Evolutionary conservation across 192 early-diverging fungal genomes (phyloP).

Genomic region (Lobosporangium transversale): DNA sequence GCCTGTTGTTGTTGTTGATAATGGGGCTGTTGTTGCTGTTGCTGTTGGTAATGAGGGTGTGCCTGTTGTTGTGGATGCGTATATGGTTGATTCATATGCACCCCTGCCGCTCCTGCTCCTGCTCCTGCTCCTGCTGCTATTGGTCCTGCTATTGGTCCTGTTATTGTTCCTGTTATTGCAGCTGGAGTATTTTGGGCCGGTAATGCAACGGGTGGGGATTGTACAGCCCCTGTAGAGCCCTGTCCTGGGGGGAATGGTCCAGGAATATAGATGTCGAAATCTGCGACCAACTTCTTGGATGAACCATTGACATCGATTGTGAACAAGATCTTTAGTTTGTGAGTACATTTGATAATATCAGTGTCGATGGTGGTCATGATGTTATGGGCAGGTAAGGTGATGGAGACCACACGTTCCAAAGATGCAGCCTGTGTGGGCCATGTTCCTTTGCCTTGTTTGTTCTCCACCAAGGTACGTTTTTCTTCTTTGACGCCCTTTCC

Average conservation of each 20-base stretch:
- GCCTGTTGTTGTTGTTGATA: background rate
- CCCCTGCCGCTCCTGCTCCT: constrained; percentile 4
- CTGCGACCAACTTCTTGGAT: constrained; percentile 21
- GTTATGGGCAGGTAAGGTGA: constrained; percentile 25
- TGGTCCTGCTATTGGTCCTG: constrained; percentile 4
- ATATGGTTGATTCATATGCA: too few species aligned
- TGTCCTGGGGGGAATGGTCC: constrained; percentile 52
- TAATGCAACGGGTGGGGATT: too few species aligned
- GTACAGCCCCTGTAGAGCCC: constrained; percentile 7
- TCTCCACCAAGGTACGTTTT: constrained; percentile 33
- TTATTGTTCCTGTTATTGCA: constrained; percentile 1
- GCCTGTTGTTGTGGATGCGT: too few species aligned
- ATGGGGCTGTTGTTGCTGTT: constrained; percentile 9
- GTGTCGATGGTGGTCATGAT: constrained; percentile 39
- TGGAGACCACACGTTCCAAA: constrained; percentile 27
- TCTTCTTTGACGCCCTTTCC: constrained; percentile 27
- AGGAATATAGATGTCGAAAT: constrained; percentile 42
- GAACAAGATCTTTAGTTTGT: constrained; percentile 40
- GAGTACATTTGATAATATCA: constrained; percentile 38
- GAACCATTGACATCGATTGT: constrained; percentile 34
- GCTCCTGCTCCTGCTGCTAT: constrained; percentile 7
- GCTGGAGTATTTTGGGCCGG: background rate
- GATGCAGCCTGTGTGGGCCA: constrained; percentile 41
- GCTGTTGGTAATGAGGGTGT: too few species aligned
- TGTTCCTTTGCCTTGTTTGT: constrained; percentile 18